Conservation (phyloP, 805 yeast species). For the Grigorovia humatica region DNA sequence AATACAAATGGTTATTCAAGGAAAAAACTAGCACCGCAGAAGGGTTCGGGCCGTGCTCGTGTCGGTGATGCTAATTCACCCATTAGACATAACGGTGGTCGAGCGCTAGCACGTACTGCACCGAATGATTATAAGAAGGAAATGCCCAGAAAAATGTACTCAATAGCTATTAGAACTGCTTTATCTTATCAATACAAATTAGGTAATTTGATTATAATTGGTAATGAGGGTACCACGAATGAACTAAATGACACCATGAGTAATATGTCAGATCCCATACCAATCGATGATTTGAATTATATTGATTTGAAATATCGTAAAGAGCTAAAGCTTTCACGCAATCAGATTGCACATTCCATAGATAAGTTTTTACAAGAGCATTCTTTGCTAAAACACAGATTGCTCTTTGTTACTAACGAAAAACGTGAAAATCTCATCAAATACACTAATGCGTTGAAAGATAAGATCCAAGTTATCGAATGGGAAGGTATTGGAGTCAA, state of each 20-base stretch:
- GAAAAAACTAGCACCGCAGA: conserved; percentile 75
- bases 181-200: conserved; percentile 68
- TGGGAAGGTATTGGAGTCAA: conserved; percentile 76
- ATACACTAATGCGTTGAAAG: conserved; percentile 43
- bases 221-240: conserved; percentile 30
- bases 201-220: conserved; percentile 65
- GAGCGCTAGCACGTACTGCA: conserved; percentile 82
- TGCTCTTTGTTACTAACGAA: conserved; percentile 59
- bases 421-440: conserved; percentile 49
- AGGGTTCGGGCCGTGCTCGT: conserved; percentile 93
- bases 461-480: conserved; percentile 52
- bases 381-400: conserved; percentile 30
- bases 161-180: conserved; percentile 70
- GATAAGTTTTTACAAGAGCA: not conserved
- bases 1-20: conserved; percentile 78
- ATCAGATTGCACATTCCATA: not conserved
- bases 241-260: conserved; percentile 6
- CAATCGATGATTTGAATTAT: conserved; percentile 13
- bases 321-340: conserved; percentile 1
- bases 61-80: conserved; percentile 95
- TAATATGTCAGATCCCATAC: not conserved
- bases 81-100: conserved; percentile 77
- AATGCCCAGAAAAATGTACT: conserved; percentile 63
- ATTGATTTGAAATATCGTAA: conserved; percentile 10
- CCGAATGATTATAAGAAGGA: conserved; percentile 81